Evolutionary conservation across 2,329 filamentous ascomycete species (phyloP), one percentile per base, ranked within the genome.

Genomic region (Acrocalymma vagum): DNA sequence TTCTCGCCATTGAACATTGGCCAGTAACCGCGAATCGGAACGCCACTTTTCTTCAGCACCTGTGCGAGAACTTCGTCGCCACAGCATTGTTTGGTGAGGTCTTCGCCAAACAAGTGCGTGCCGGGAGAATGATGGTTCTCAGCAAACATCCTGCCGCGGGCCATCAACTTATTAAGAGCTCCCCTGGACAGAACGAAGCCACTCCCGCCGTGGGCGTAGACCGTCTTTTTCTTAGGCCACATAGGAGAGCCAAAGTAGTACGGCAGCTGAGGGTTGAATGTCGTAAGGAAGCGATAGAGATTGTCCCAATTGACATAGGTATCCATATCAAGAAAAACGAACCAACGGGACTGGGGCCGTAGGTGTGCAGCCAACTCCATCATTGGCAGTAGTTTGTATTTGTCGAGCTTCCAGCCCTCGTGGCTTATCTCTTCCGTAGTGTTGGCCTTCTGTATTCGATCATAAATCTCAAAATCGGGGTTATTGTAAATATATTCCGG

Each of bases 381-480:
- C 69, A 81, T 76, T 9, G 78, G 79, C 27, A 82, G 66, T 56
- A 80, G 80, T 62, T 82, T 82, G 77, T 79, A 82, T 53, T 81
- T 81, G 58, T 82, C 79, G 25, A 82, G 63, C 42, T 71, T 73
- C 78, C 78, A 81, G 24, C 76, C 78, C 1, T 78, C 74, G 30
- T 42, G 72, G 73, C 75, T 75, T 53, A 78, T 78, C 38, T 58
- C 69, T 51, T 46, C 55, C 45, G 41, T 68, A 40, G 39, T 58
- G 22, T 67, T 61, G 24, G 54, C 42, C 9, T 70, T 70, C 46
- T 77, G 78, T 25, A 75, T 64, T 27, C 60, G 55, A 21, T 72
- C 67, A 63, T 81, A 81, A 34, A 81, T 67, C 40, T 75, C 66
- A 48, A 81, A 81, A 50, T 81, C 78, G 10, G 71, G 62, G 38